Evolutionary conservation across 140 eudicot species (phyloP).

Genomic region (Flaveria floridana): DNA sequence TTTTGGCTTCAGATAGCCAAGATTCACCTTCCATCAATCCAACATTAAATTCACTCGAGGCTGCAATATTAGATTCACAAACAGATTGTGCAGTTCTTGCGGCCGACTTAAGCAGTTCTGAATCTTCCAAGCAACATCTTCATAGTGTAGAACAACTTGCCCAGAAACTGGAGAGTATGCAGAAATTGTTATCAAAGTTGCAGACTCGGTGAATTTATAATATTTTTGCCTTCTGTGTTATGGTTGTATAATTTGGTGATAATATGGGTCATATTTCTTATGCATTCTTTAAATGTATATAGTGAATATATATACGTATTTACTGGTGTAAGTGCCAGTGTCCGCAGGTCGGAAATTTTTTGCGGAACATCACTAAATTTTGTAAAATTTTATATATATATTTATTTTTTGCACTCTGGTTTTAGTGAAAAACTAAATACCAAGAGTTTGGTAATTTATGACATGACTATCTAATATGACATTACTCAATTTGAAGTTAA

Average conservation of each 20-base stretch:
- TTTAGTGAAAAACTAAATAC: neutral
- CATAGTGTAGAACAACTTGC: constrained; percentile 50
- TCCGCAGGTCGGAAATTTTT: constrained; percentile 37
- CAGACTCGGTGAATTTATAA: constrained; percentile 34
- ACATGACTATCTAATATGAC: neutral
- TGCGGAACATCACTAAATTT: constrained; percentile 9
- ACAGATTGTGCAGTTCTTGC: constrained; percentile 62
- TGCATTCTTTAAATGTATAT: constrained; percentile 52
- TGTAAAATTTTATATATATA: neutral
- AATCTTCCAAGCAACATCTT: constrained; percentile 47
- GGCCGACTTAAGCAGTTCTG: constrained; percentile 34
- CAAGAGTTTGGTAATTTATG: neutral
- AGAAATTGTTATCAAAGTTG: constrained; percentile 54
- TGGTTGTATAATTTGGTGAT: constrained; percentile 30
- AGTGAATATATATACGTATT: constrained; percentile 8
- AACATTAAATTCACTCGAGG: constrained; percentile 65
- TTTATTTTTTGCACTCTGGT: neutral
- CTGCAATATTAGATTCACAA: constrained; percentile 55
- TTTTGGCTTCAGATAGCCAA: constrained; percentile 24
- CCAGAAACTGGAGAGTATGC: constrained; percentile 66
- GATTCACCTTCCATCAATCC: constrained; percentile 34
- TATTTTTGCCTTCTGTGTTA: constrained; percentile 2
- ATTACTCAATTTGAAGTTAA: neutral
- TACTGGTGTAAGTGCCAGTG: constrained; percentile 32
- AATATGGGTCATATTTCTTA: constrained; percentile 21